These are phyloP conservation scores for Fraxinus platypoda DNA, from an alignment of 305 asterid species.

Conservation along the genomic window DNA sequence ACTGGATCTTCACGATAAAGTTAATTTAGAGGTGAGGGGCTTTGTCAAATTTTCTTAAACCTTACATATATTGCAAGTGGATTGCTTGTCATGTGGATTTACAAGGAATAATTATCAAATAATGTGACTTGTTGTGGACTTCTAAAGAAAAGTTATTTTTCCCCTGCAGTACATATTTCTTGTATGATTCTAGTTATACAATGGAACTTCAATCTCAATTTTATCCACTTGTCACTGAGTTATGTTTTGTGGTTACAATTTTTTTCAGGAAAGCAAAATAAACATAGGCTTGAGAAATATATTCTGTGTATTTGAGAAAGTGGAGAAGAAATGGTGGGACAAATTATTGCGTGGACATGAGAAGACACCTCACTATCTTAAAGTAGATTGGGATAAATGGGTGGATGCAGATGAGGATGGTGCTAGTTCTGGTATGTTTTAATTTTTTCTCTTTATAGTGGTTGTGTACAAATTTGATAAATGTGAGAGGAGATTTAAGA, in stretches of 20 bases:
- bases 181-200: not conserved
- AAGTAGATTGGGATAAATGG: not conserved
- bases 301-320: not conserved
- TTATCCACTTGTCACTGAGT: not conserved
- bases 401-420: constrained; percentile 59
- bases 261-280: constrained; percentile 27
- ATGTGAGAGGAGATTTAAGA: not conserved
- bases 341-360: not conserved
- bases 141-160: not conserved
- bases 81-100: not conserved
- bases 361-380: not conserved
- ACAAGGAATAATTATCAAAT: not conserved
- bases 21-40: constrained; percentile 34
- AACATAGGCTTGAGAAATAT: not conserved
- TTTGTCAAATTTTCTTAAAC: not conserved
- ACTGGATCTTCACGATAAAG: not conserved
- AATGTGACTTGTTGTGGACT: not conserved
- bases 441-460: not conserved
- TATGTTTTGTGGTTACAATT: not conserved
- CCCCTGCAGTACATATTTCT: not conserved
- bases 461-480: not conserved
- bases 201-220: not conserved
- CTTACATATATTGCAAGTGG: not conserved
- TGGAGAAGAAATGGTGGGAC: not conserved
- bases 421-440: constrained; percentile 35